These are phyloP conservation scores for Saturnispora quitensis DNA, from an alignment of 805 yeast species.

Conservation along the genomic window DNA sequence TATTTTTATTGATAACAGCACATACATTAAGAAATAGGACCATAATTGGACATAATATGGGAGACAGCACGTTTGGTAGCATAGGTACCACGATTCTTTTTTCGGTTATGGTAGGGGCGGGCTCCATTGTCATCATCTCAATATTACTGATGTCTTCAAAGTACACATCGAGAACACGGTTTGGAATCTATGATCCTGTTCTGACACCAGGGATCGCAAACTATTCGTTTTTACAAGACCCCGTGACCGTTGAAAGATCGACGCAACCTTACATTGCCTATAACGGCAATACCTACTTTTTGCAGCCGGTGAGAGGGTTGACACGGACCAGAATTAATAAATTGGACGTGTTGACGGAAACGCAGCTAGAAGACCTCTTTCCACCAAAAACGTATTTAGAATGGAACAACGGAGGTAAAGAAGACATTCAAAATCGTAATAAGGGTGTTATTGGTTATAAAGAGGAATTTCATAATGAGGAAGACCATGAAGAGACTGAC, in stretches of 20 bases:
- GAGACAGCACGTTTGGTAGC: slow-evolving; percentile 17
- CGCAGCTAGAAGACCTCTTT: slow-evolving; percentile 47
- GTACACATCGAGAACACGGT: slow-evolving; percentile 47
- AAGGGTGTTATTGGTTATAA: slow-evolving; percentile 27
- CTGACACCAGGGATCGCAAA: slow-evolving; percentile 9
- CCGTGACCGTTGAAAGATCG: neutral
- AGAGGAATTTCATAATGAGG: slow-evolving; percentile 31
- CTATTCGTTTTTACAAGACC: slow-evolving; percentile 11
- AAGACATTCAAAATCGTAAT: slow-evolving; percentile 38
- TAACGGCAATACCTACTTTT: slow-evolving; percentile 1
- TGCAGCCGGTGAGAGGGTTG: neutral
- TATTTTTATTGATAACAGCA: neutral
- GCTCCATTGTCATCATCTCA: slow-evolving; percentile 45
- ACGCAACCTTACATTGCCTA: slow-evolving; percentile 10
- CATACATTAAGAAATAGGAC: neutral
- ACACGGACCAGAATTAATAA: slow-evolving; percentile 21
- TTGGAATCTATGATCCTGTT: slow-evolving; percentile 41
- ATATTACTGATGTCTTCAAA: slow-evolving; percentile 53
- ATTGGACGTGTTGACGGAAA: slow-evolving; percentile 39
- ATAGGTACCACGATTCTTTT: slow-evolving; percentile 57
- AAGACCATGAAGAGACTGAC: slow-evolving; percentile 14
- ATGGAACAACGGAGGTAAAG: slow-evolving; percentile 57
- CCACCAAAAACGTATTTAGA: slow-evolving; percentile 48
- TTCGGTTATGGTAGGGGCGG: slow-evolving; percentile 55
- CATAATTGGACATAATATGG: neutral